phyloP scores from a whole-genome alignment of 2,329 filamentous ascomycete genomes.

The Ophiobolus disseminans region DNA sequence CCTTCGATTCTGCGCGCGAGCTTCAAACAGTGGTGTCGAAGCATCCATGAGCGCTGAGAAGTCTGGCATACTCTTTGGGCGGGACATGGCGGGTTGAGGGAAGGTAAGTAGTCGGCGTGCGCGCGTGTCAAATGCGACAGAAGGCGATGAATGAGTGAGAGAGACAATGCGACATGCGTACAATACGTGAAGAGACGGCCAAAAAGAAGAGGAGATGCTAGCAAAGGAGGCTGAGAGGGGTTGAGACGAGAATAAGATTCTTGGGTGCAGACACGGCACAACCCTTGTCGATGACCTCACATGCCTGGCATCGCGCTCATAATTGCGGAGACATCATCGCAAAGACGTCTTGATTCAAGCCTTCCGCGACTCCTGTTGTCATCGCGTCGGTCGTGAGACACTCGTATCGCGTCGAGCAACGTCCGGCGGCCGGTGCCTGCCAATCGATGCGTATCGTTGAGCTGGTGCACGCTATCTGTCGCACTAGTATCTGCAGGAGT shows the following conservation, averaged over 20 bases:
- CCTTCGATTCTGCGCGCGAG: slow-evolving; percentile 27
- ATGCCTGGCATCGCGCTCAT: slow-evolving; percentile 14
- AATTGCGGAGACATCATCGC: slow-evolving; percentile 2
- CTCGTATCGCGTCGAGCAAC: neutral
- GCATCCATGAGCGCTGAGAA: slow-evolving; percentile 42
- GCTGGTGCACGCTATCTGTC: slow-evolving; percentile 3
- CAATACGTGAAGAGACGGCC: too few species aligned
- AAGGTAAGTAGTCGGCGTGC: neutral
- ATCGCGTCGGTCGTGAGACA: neutral
- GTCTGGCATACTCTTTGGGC: slow-evolving; percentile 47
- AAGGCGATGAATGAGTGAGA: too few species aligned
- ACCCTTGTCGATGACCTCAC: slow-evolving; percentile 49
- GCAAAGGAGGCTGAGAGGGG: slow-evolving; percentile 4
- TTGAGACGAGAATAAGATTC: slow-evolving; percentile 20
- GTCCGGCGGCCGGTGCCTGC: neutral
- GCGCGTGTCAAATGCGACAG: too few species aligned
- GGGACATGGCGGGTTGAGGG: slow-evolving; percentile 24
- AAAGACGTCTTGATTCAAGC: slow-evolving; percentile 3
- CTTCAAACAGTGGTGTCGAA: slow-evolving; percentile 33
- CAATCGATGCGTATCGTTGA: neutral
- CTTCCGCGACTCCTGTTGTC: neutral
- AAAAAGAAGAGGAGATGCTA: slow-evolving; percentile 3
- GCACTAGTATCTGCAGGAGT: slow-evolving; percentile 5
- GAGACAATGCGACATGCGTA: neutral
- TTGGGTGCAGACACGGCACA: slow-evolving; percentile 19